A percentile compares a stretch with the other conserved stretches of the same genome.
Conservation (phyloP, 75 land plant genomes). For the Pinus albicaulis region DNA sequence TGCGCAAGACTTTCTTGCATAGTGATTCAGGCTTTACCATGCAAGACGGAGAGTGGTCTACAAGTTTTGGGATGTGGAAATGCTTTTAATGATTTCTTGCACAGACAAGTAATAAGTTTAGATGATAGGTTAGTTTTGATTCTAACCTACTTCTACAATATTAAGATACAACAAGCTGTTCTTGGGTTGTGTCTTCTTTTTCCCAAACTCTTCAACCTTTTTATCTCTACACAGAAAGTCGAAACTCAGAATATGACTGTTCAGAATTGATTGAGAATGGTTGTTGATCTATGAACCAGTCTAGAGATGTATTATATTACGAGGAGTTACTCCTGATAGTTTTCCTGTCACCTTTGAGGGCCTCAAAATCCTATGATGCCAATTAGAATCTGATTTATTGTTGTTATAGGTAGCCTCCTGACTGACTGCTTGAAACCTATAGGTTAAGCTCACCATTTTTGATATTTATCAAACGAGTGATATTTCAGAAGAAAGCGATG, state of each 20-base stretch:
- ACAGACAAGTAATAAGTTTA: background rate
- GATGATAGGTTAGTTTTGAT: background rate
- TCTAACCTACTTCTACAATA: background rate
- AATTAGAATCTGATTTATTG: background rate
- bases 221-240: background rate
- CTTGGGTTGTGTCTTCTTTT: background rate
- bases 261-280: background rate
- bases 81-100: background rate
- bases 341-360: too few relatives aligned
- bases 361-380: background rate
- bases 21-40: background rate
- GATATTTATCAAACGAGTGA: background rate
- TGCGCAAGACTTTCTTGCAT: background rate
- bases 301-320: background rate
- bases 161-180: background rate
- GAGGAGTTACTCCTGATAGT: background rate
- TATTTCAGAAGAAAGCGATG: background rate
- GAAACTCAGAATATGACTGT: background rate
- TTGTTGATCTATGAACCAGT: background rate
- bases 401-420: background rate
- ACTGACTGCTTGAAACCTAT: background rate
- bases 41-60: background rate
- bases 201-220: background rate
- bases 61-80: background rate
- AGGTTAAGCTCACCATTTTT: background rate